Evolutionary conservation across 2,329 filamentous ascomycete genomes (phyloP).

Genomic region (Ophiocordyceps polyrhachis-furcata): DNA sequence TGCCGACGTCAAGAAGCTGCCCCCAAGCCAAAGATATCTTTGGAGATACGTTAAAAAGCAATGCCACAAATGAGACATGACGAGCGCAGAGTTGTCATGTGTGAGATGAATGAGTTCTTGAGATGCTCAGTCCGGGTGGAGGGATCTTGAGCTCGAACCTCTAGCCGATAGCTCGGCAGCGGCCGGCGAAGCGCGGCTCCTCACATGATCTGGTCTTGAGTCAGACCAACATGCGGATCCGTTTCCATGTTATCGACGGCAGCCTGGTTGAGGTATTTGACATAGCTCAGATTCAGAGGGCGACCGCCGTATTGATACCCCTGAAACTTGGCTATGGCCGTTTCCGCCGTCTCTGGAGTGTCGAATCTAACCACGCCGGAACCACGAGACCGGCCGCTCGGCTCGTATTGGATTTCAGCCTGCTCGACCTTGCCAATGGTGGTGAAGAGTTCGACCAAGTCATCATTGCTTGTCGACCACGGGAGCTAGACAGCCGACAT

Average conservation of each 20-base stretch:
- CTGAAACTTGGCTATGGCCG: constrained; percentile 90
- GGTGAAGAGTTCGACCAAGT: constrained; percentile 87
- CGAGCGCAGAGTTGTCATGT: background rate
- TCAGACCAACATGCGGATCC: constrained; percentile 54
- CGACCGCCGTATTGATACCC: constrained; percentile 94
- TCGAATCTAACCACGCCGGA: constrained; percentile 96
- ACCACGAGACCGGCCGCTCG: constrained; percentile 84
- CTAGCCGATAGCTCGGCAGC: background rate
- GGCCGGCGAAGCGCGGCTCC: background rate
- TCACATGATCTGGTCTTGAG: constrained; percentile 98
- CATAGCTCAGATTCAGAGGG: constrained; percentile 79
- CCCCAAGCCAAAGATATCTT: background rate
- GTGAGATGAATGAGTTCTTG: background rate
- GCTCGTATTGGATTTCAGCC: constrained; percentile 98
- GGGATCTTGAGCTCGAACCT: background rate
- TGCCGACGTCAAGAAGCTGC: background rate
- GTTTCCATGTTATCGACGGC: constrained; percentile 65
- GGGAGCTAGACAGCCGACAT: constrained; percentile 47
- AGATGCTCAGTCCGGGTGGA: background rate
- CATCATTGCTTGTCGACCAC: constrained; percentile 98
- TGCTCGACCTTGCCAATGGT: constrained; percentile 97
- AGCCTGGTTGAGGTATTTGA: constrained; percentile 69
- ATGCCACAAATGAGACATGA: background rate
- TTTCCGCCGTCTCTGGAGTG: constrained; percentile 65
- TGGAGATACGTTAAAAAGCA: background rate